These are phyloP conservation scores for Apodospora peruviana DNA, from an alignment of 495 filamentous ascomycete genomes.

Conservation along the genomic window DNA sequence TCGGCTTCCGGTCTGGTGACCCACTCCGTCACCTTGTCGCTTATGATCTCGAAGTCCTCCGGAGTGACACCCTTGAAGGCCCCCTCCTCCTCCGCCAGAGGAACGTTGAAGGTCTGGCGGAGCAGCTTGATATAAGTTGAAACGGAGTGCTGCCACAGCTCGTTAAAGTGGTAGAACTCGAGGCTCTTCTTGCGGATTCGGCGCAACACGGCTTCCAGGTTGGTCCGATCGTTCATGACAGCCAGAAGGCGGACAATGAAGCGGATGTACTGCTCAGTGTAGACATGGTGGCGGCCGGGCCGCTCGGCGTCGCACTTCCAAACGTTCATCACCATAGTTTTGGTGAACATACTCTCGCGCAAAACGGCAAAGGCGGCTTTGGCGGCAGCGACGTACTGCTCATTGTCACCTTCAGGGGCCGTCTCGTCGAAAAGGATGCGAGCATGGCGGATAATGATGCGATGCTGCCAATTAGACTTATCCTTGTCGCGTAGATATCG, in stretches of 20 bases:
- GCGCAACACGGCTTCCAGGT: constrained; percentile 73
- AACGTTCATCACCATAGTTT: constrained; percentile 89
- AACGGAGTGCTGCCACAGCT: constrained; percentile 81
- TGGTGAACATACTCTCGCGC: constrained; percentile 84
- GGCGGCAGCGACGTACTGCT: constrained; percentile 42
- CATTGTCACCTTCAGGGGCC: constrained; percentile 18
- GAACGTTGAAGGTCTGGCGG: constrained; percentile 60
- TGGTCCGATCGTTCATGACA: constrained; percentile 68
- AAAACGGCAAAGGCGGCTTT: constrained; percentile 69
- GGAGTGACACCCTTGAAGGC: constrained; percentile 71
- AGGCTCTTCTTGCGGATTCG: constrained; percentile 74
- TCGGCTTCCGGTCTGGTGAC: constrained; percentile 34
- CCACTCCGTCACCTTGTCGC: constrained; percentile 45
- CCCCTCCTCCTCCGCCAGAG: constrained; percentile 69
- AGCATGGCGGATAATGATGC: constrained; percentile 75
- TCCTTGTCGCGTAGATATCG: constrained; percentile 75
- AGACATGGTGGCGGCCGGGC: constrained; percentile 87
- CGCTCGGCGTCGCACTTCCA: constrained; percentile 95
- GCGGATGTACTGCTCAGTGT: constrained; percentile 81
- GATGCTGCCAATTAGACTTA: constrained; percentile 96
- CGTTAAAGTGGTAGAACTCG: constrained; percentile 79
- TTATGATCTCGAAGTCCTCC: constrained; percentile 69
- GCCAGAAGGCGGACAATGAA: constrained; percentile 73
- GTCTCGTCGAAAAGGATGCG: constrained; percentile 61
- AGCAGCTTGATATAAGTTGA: constrained; percentile 69